These are phyloP conservation scores for Syzygium oleosum DNA, from an alignment of 345 rosid species.

Conservation along the genomic window DNA sequence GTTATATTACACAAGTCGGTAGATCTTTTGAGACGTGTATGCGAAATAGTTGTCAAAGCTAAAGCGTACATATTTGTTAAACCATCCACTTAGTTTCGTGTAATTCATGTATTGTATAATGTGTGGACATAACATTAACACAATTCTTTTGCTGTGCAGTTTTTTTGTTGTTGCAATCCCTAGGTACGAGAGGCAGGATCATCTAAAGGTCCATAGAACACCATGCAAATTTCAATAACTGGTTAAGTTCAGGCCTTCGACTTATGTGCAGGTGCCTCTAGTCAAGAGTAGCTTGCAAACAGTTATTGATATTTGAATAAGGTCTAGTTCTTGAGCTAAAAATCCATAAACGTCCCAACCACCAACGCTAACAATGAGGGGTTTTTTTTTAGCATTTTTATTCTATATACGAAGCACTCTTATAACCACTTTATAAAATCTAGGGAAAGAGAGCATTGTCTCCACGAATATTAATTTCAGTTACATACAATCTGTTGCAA, in stretches of 20 bases:
- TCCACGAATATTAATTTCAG: background rate
- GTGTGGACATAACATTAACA: background rate
- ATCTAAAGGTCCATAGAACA: background rate
- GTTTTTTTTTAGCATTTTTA: background rate
- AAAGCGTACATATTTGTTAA: background rate
- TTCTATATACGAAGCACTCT: background rate
- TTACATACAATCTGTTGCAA: background rate
- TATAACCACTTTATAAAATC: background rate
- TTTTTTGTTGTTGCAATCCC: background rate
- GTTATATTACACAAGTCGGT: background rate
- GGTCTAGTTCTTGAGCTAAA: background rate
- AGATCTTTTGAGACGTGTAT: background rate
- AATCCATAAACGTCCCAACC: background rate
- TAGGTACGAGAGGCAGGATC: background rate
- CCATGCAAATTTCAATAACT: background rate
- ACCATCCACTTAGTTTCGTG: background rate
- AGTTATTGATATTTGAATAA: background rate
- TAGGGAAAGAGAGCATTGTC: background rate
- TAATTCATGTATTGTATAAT: background rate
- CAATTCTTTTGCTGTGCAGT: background rate
- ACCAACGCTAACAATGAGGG: background rate
- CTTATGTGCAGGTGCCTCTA: background rate
- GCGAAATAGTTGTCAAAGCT: background rate
- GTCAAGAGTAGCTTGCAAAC: background rate
- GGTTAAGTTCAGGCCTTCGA: background rate